Evolutionary conservation across 768 basidiomycete genomes (phyloP).

Genomic region (Erythrobasidium yunnanense): DNA sequence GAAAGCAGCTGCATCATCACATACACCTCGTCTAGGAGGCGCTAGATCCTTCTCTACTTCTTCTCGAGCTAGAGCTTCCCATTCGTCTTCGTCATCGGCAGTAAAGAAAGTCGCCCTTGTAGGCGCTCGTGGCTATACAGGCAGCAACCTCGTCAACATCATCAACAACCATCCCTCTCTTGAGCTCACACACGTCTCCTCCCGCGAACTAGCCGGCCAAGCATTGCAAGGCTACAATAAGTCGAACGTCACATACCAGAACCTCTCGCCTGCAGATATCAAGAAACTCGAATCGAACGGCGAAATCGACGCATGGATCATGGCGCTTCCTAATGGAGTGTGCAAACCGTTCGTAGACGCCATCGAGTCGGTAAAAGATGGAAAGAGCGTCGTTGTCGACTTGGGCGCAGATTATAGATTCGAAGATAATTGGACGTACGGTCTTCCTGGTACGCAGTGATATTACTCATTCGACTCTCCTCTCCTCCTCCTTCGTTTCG

Average conservation of each 20-base stretch:
- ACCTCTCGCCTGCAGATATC: conserved; percentile 66
- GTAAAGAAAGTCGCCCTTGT: conserved; percentile 87
- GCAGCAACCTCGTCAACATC: conserved; percentile 78
- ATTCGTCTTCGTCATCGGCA: conserved; percentile 40
- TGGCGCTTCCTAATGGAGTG: conserved; percentile 96
- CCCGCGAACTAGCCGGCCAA: conserved; percentile 78
- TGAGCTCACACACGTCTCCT: conserved; percentile 86
- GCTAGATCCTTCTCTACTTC: conserved; percentile 43
- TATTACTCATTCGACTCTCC: neutral
- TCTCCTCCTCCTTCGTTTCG: neutral
- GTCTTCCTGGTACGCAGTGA: conserved; percentile 80
- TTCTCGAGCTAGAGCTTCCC: conserved; percentile 45
- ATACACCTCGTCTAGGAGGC: conserved; percentile 49
- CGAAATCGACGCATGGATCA: conserved; percentile 94
- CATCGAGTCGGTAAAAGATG: conserved; percentile 52
- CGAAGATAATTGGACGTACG: conserved; percentile 90
- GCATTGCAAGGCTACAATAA: conserved; percentile 73
- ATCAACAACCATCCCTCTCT: conserved; percentile 79
- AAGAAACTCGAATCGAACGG: conserved; percentile 77
- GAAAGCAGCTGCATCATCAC: conserved; percentile 43
- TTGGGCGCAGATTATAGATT: conserved; percentile 91
- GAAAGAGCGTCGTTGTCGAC: conserved; percentile 73
- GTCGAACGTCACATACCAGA: conserved; percentile 59
- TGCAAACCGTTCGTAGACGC: conserved; percentile 96
- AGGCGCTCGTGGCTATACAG: conserved; percentile 91